Evolutionary conservation across 352 stramenopile genomes (phyloP).

Genomic region (Aphanomyces astaci): DNA sequence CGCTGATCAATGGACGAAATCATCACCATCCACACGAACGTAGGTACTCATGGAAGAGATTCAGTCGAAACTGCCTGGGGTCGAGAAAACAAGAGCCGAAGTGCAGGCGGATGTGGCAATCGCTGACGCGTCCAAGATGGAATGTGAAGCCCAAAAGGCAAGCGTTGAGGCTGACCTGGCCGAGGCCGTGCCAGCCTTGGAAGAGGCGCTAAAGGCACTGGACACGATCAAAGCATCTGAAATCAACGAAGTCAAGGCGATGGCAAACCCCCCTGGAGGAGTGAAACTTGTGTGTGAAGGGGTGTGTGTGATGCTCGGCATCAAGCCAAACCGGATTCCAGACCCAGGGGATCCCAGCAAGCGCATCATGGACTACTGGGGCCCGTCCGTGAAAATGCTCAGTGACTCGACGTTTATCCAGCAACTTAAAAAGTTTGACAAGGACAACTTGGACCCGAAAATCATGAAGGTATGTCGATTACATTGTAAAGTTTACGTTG

Average conservation of each 20-base stretch:
- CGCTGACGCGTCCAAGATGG: slow-evolving; percentile 71
- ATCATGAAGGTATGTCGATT: slow-evolving; percentile 78
- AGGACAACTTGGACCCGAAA: slow-evolving; percentile 82
- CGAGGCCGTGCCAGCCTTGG: slow-evolving; percentile 87
- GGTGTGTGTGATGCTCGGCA: slow-evolving; percentile 92
- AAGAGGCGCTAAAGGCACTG: slow-evolving; percentile 89
- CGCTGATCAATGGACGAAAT: no score
- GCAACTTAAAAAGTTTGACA: slow-evolving; percentile 86
- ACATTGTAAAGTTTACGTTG: no score
- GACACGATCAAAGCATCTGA: slow-evolving; percentile 89
- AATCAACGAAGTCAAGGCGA: slow-evolving; percentile 91
- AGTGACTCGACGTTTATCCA: slow-evolving; percentile 89
- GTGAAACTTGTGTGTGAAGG: slow-evolving; percentile 92
- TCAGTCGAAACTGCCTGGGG: slow-evolving; percentile 84
- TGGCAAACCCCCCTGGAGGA: slow-evolving; percentile 87
- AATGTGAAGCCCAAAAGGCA: slow-evolving; percentile 85
- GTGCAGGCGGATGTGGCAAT: slow-evolving; percentile 77
- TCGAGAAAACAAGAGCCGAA: slow-evolving; percentile 69
- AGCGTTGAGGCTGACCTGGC: slow-evolving; percentile 86
- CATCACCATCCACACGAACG: slow-evolving; percentile 19
- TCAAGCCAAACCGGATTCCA: slow-evolving; percentile 88
- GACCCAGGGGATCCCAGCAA: slow-evolving; percentile 88
- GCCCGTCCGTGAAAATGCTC: slow-evolving; percentile 89
- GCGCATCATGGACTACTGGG: slow-evolving; percentile 94
- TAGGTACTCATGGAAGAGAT: slow-evolving; percentile 91